Evolutionary conservation across 108 stramenopile species (phyloP), one percentile per base, ranked within the genome.

Genomic region (Fragilariopsis cylindrus): DNA sequence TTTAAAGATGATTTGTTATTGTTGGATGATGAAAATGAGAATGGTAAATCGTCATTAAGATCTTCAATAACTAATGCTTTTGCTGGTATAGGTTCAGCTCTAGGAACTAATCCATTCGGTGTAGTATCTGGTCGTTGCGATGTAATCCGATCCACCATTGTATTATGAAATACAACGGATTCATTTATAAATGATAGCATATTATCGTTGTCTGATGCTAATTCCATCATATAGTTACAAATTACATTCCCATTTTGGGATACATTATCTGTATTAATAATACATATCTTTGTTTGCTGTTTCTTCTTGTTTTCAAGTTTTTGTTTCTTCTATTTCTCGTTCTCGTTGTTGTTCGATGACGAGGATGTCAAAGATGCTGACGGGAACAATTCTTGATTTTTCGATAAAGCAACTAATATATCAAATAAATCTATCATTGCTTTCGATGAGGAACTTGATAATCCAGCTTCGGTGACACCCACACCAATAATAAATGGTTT

Each of bases 71-170:
- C 96, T 70, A 96, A 75, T 30, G 96, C 93, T 69, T 96, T 96
- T 21, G 65, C 70, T 2, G 96, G 96, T 4, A 83, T 68, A 1
- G 96, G 96, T 72, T 96, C 96, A 50, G 86, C 85, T 18, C 82
- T 63, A 0, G 96, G 96, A 52, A 96, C 79, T 69, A 87, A 68
- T 13, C 80, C 82, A 63, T 88, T 58, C 0, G 44, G 46, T 2
- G 60, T 15, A n/a, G n/a, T n/a, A 7, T 73, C 78, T 11, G 65
- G 70, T 40, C 92, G 78, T 42, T 88, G 87, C 0, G 93, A 92
- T 7, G 93, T 94, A 52, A 96, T 96, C 11, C 96, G 86, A 88
- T 96, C 96, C 5, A 96, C 96, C 96, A 96, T 96, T 65, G 82
- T 91, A 63, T 94, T 90, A 30, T 87, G 82, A 78, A 93, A 96